Evolutionary conservation across 2,329 filamentous ascomycete genomes (phyloP).

Genomic region (Coniochaeta sp.): DNA sequence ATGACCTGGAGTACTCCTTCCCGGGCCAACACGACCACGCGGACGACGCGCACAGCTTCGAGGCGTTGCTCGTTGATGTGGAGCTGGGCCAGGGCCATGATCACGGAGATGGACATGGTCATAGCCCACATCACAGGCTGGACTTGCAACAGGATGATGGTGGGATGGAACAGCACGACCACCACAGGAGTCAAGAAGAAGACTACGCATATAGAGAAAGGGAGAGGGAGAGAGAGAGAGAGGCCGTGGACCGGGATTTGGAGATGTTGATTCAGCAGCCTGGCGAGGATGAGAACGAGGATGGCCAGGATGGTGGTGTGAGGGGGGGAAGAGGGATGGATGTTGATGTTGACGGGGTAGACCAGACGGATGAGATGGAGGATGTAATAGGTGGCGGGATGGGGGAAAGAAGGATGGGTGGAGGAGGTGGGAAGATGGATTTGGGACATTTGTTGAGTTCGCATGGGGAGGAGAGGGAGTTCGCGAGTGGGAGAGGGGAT

Average conservation of each 20-base stretch:
- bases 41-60: constrained; percentile 41
- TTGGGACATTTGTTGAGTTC: constrained; percentile 13
- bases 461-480: constrained; percentile 4
- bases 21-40: constrained; percentile 23
- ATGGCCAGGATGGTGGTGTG: constrained; percentile 4
- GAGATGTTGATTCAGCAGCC: constrained; percentile 45
- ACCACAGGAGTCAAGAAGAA: constrained; percentile 5
- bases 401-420: not conserved
- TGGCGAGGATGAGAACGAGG: constrained; percentile 33
- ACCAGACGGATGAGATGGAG: constrained; percentile 7
- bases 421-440: constrained; percentile 12
- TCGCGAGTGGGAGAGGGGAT: not conserved
- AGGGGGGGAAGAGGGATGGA: constrained; percentile 1
- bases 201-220: too few relatives aligned
- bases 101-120: constrained; percentile 6
- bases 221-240: too few relatives aligned
- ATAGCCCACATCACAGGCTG: not conserved
- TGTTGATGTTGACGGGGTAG: not conserved
- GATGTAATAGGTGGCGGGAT: constrained; percentile 6
- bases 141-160: not conserved
- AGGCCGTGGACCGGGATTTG: constrained; percentile 38
- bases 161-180: not conserved
- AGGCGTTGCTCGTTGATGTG: constrained; percentile 44
- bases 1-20: constrained; percentile 9
- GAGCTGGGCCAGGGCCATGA: constrained; percentile 13